These are phyloP conservation scores for Alternaria arbusti DNA, from an alignment of 2,329 filamentous ascomycete genomes.

Conservation along the genomic window DNA sequence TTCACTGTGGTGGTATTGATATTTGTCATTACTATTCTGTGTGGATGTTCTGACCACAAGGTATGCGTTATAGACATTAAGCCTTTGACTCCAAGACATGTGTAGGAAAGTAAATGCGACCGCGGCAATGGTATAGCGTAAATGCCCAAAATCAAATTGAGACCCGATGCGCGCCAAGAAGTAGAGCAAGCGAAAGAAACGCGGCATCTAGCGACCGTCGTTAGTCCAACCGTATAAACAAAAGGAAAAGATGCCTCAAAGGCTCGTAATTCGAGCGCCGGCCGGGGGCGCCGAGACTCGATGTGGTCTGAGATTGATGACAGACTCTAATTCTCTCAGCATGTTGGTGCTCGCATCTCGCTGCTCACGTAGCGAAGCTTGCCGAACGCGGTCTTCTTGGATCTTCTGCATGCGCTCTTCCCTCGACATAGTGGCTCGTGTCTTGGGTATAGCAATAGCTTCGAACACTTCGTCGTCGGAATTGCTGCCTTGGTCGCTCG, in stretches of 20 bases:
- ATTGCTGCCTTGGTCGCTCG: slow-evolving; percentile 59
- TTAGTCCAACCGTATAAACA: slow-evolving; percentile 15
- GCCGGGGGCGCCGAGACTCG: slow-evolving; percentile 23
- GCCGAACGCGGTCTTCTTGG: slow-evolving; percentile 81
- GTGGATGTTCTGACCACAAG: slow-evolving; percentile 1
- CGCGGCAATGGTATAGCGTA: slow-evolving; percentile 23
- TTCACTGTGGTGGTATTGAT: not conserved
- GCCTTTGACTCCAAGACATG: slow-evolving; percentile 2
- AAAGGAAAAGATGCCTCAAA: slow-evolving; percentile 30
- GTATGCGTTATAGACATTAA: slow-evolving; percentile 12
- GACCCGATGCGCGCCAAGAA: slow-evolving; percentile 4
- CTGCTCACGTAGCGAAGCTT: slow-evolving; percentile 74
- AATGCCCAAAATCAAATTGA: slow-evolving; percentile 15
- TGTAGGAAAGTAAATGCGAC: slow-evolving; percentile 5
- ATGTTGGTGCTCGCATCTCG: slow-evolving; percentile 85
- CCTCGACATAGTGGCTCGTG: slow-evolving; percentile 72
- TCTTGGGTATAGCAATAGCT: slow-evolving; percentile 77
- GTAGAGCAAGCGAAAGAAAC: slow-evolving; percentile 1
- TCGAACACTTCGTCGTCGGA: slow-evolving; percentile 85
- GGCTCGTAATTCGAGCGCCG: slow-evolving; percentile 40
- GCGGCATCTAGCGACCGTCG: slow-evolving; percentile 17
- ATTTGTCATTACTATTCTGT: slow-evolving; percentile 9
- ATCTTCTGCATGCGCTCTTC: slow-evolving; percentile 89
- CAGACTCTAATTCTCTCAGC: slow-evolving; percentile 89
- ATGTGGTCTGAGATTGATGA: slow-evolving; percentile 63